Base-by-base conservation (phyloP, 441 rosid species). In the Daphne laureola region DNA sequence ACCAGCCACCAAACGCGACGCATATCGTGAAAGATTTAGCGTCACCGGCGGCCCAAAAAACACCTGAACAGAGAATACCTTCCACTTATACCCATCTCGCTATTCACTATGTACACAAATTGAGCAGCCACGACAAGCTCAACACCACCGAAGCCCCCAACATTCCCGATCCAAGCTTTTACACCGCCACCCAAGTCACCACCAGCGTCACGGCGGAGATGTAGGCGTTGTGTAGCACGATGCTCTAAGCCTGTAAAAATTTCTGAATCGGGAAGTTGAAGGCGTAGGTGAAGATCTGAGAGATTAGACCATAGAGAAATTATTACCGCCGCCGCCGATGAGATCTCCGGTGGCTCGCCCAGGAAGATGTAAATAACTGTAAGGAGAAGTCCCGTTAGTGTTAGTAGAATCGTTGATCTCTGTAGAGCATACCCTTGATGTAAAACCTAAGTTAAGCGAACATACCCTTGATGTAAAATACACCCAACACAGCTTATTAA, bases 271-370 rank as follows among this genome's bases (percentile, higher is more conserved):
- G 86, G 46, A 82, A 82, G 53, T 82, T 82, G 4, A 64, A 6
- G 11, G 86, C 83, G 67, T 77, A 82, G 7, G 83, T 83, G 41
- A 77, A 82, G 43, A 77, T 82, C 53, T 82, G 89, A 14, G 89
- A 86, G 41, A 82, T 82, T 0, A 82, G 67, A 3, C 86, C 89
- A 26, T 75, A 75, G 43, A 82, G 80, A 17, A 73, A 82, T n/a
- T n/a, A n/a, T n/a, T 15, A 73, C 49, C 2, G 81, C 73, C 2
- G 89, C 89, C 0, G 83, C 80, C 1, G 81, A 69, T 2, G 83
- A 73, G 3, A 82, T 77, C 0, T 64, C 72, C 2, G 53, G 66
- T 14, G 87, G 66, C 53, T 83, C 70, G 0, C 83, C 87, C 0
- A 83, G 77, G 8, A 81, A 70, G 16, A 70, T 53, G 62, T 83